Evolutionary conservation across 352 stramenopile species (phyloP), one percentile per base, ranked within the genome.

Genomic region (Phytophthora pluvialis): DNA sequence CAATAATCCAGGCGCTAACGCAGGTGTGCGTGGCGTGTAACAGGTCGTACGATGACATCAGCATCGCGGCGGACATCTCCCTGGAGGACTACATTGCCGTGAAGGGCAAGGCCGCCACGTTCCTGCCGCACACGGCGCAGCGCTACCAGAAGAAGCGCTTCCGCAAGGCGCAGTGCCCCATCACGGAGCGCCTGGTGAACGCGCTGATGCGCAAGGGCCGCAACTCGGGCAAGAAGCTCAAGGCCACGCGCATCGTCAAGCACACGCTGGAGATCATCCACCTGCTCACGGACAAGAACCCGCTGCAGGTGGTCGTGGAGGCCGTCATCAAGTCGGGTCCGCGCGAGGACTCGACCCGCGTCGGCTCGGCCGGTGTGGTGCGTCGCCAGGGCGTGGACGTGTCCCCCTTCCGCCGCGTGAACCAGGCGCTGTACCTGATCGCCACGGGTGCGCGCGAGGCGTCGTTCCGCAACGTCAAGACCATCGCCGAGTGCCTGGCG

Each of bases 121-220:
- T 98, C 93, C 77, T 99, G 76, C 97, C 97, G 54, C 98, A 99
- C 97, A 99, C 98, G 72, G 97, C 97, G 45, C 97, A 98, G 77
- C 97, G 97, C 69, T 99, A 99, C 90, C 98, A 99, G 91, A 98
- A 98, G 88, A 99, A 99, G 90, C 91, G 97, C 61, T 99, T 99
- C 88, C 96, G 97, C 76, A 99, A 99, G 94, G 98, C 97, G 55
- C 95, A 98, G 78, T 99, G 98, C 90, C 98, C 98, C 52, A 98
- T 99, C 69, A 97, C 99, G 56, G 98, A 99, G 83, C 95, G 98
- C 66, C 88, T 99, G 58, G 86, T 91, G 54, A 98, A 98, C 78
- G 95, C 91, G 54, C 81, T 99, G 13, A 99, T 99, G 98, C 92
- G 96, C 78, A 98, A 99, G 83, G 97, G 97, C 49, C 93, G 98